Evolutionary conservation across 2,329 filamentous ascomycete species (phyloP).

Genomic region (Aspergillus caelatus): DNA sequence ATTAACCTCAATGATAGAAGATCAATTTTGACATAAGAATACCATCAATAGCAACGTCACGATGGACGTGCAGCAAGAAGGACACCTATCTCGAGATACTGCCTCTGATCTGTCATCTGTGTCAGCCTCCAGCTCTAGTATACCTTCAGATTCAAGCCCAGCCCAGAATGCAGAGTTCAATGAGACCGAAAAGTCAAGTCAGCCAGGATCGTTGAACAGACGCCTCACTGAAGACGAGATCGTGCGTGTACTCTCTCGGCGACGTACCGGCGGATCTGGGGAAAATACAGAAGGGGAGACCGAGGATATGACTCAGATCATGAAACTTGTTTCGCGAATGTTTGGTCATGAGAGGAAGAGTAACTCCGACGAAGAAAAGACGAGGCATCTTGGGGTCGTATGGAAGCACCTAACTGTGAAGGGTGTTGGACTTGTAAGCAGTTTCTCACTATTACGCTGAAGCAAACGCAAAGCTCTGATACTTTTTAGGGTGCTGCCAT

Average conservation of each 20-base stretch:
- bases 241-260: constrained; percentile 27
- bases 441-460: not conserved
- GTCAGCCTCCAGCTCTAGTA: not conserved
- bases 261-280: constrained; percentile 27
- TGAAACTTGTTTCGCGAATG: constrained; percentile 67
- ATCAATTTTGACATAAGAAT: not conserved
- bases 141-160: not conserved
- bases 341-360: constrained; percentile 67
- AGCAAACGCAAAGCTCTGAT: not conserved
- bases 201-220: not conserved
- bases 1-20: not conserved
- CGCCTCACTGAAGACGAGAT: constrained; percentile 22
- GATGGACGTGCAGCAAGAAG: not conserved
- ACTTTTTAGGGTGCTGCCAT: constrained; percentile 56
- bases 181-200: not conserved
- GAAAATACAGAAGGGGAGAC: constrained; percentile 15
- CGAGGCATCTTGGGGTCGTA: constrained; percentile 68
- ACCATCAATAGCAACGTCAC: not conserved
- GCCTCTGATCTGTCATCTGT: not conserved
- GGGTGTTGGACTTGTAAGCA: constrained; percentile 59
- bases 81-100: not conserved
- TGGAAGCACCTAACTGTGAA: constrained; percentile 73
- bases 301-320: constrained; percentile 36
- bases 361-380: constrained; percentile 70
- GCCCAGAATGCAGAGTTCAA: not conserved